phyloP scores from a whole-genome alignment of 2,329 filamentous ascomycete species.

The Sarocladium oryzae region DNA sequence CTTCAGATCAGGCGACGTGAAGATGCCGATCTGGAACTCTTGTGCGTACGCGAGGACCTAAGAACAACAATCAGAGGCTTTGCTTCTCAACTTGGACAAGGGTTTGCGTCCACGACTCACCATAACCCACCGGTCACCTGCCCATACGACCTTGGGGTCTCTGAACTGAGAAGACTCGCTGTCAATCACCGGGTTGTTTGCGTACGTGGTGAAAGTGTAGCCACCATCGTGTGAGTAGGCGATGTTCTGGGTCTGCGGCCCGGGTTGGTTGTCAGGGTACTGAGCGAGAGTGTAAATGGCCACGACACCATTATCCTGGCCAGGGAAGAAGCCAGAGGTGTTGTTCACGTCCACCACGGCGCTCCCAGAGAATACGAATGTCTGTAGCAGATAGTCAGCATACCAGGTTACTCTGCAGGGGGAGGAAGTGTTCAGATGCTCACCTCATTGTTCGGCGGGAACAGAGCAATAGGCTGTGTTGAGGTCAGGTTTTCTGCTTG shows the following conservation, averaged over 20 bases:
- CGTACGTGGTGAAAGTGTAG: slow-evolving; percentile 54
- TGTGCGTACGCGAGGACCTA: slow-evolving; percentile 36
- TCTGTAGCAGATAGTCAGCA: slow-evolving; percentile 11
- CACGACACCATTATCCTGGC: slow-evolving; percentile 54
- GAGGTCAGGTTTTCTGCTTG: not conserved
- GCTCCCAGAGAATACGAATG: slow-evolving; percentile 47
- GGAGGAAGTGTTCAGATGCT: not conserved
- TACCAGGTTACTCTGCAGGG: not conserved
- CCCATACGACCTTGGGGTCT: slow-evolving; percentile 59
- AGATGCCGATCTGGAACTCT: slow-evolving; percentile 54
- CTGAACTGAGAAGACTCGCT: slow-evolving; percentile 51
- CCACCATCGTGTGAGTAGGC: slow-evolving; percentile 57
- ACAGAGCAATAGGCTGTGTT: slow-evolving; percentile 50
- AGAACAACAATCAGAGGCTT: not conserved
- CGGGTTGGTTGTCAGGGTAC: slow-evolving; percentile 13
- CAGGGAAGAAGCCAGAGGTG: slow-evolving; percentile 58
- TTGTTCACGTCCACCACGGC: slow-evolving; percentile 56
- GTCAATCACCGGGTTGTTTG: slow-evolving; percentile 52
- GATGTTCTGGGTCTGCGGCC: slow-evolving; percentile 47
- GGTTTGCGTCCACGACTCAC: slow-evolving; percentile 21
- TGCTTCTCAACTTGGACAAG: not conserved
- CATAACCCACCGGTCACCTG: slow-evolving; percentile 52
- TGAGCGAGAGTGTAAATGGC: slow-evolving; percentile 32
- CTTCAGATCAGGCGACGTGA: slow-evolving; percentile 51
- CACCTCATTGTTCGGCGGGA: slow-evolving; percentile 33